These are phyloP conservation scores for Talaromyces sp. DNA, from an alignment of 2,329 filamentous ascomycete genomes.

Conservation along the genomic window DNA sequence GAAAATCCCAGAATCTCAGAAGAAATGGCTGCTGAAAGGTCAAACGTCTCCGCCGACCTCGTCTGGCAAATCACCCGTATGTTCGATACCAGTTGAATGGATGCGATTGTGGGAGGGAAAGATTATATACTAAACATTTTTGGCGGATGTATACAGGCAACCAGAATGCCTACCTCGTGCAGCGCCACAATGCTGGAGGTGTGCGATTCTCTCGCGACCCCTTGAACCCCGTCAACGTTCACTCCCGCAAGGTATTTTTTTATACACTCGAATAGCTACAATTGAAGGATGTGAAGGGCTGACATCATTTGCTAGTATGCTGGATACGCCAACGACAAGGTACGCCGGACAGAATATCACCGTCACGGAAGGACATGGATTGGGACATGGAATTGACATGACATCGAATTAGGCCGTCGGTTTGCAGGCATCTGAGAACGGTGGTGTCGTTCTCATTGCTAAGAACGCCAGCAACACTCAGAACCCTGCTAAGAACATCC, in stretches of 20 bases:
- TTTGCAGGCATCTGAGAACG: slow-evolving; percentile 68
- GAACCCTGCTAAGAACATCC: slow-evolving; percentile 65
- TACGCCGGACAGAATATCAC: slow-evolving; percentile 38
- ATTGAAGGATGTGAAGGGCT: slow-evolving; percentile 17
- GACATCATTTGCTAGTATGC: slow-evolving; percentile 58
- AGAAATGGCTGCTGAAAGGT: slow-evolving; percentile 47
- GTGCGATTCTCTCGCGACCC: slow-evolving; percentile 90
- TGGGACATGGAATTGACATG: slow-evolving; percentile 1
- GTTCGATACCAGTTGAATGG: slow-evolving; percentile 39
- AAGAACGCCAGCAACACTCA: slow-evolving; percentile 72
- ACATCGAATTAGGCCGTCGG: slow-evolving; percentile 64
- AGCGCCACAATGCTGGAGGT: slow-evolving; percentile 74
- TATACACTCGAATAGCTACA: not conserved
- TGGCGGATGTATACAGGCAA: slow-evolving; percentile 57
- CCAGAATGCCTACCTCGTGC: slow-evolving; percentile 88
- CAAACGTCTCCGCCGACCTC: slow-evolving; percentile 82
- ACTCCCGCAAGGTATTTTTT: slow-evolving; percentile 74
- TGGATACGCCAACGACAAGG: slow-evolving; percentile 91
- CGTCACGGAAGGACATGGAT: not conserved
- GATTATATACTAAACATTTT: slow-evolving; percentile 15
- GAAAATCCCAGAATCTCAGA: not conserved
- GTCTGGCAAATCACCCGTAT: slow-evolving; percentile 93
- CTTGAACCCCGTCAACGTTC: slow-evolving; percentile 86
- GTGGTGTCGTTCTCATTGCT: slow-evolving; percentile 71
- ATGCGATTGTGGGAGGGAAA: not conserved